Evolutionary conservation across 176 grass and related monocot genomes (phyloP).

Genomic region (Musa schizocarpa): DNA sequence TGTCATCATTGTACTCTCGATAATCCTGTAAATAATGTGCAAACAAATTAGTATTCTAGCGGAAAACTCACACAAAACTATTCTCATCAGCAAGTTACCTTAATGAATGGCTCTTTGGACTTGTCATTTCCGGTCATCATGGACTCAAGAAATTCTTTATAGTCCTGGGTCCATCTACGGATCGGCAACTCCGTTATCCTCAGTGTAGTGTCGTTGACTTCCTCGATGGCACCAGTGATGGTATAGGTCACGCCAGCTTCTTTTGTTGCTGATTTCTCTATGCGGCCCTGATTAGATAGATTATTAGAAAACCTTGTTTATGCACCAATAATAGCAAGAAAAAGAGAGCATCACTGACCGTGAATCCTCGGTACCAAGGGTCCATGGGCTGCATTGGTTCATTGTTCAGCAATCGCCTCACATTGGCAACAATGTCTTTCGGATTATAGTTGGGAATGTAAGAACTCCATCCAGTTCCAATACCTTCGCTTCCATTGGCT

Average conservation of each 20-base stretch:
- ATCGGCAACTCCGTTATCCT: constrained; percentile 67
- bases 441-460: constrained; percentile 85
- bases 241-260: constrained; percentile 57
- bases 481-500: constrained; percentile 91
- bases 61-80: not conserved
- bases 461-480: constrained; percentile 88
- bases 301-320: not conserved
- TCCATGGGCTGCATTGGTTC: constrained; percentile 58
- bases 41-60: not conserved
- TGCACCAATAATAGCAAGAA: not conserved
- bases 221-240: constrained; percentile 48
- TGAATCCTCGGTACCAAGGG: constrained; percentile 85
- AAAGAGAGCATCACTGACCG: constrained; percentile 27
- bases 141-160: constrained; percentile 52
- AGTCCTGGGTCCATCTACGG: constrained; percentile 65
- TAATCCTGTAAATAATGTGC: constrained; percentile 31
- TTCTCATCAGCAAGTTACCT: constrained; percentile 31
- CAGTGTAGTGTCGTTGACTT: constrained; percentile 33
- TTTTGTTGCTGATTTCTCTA: constrained; percentile 46
- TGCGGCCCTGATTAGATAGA: constrained; percentile 34
- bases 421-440: constrained; percentile 60
- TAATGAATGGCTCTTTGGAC: constrained; percentile 42
- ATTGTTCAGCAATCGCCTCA: constrained; percentile 45
- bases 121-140: constrained; percentile 32
- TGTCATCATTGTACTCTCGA: constrained; percentile 43